Conservation (phyloP, 441 rosid species). For the Mallotus japonicus region DNA sequence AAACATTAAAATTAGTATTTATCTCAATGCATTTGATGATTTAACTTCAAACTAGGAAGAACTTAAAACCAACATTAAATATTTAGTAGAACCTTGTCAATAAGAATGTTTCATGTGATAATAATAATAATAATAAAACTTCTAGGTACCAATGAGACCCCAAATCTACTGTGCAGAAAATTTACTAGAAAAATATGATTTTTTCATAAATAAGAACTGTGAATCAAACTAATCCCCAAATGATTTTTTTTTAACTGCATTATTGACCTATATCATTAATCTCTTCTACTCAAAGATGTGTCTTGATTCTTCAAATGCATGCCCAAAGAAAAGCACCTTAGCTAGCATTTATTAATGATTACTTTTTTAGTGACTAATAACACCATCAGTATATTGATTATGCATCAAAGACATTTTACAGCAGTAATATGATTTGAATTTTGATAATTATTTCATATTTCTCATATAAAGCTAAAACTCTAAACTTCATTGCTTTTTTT, state of each 20-base stretch:
- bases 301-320: not conserved
- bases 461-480: not conserved
- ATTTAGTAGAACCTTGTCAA: not conserved
- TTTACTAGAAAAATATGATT: not conserved
- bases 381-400: not conserved
- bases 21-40: not conserved
- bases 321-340: not conserved
- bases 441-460: no score
- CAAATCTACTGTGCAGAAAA: not conserved
- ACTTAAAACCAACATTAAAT: not conserved
- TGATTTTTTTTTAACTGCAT: not conserved
- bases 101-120: not conserved
- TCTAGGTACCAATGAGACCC: no score
- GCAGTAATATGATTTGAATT: not conserved
- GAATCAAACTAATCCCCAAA: not conserved
- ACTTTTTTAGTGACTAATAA: not conserved
- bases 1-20: not conserved
- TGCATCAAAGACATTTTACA: not conserved
- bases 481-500: not conserved
- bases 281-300: not conserved
- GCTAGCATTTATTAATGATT: no score
- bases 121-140: no score
- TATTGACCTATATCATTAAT: not conserved
- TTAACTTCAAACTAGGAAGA: not conserved
- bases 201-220: not conserved